Evolutionary conservation across 1,284 basidiomycete genomes (phyloP).

Genomic region (Trametes hirsuta): DNA sequence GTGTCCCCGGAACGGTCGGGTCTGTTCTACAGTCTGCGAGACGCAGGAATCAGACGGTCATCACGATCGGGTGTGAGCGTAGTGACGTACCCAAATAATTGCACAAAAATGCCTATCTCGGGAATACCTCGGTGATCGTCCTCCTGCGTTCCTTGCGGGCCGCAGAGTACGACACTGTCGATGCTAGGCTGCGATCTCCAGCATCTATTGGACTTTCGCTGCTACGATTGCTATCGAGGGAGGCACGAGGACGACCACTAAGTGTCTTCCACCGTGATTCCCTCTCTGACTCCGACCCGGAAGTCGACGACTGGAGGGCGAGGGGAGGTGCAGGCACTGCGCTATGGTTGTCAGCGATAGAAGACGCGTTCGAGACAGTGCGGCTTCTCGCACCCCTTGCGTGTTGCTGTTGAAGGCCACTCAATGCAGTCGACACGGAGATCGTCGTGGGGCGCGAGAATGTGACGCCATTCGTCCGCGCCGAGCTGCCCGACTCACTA

Average conservation of each 20-base stretch:
- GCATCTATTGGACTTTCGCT: slow-evolving; percentile 36
- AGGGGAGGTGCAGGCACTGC: slow-evolving; percentile 21
- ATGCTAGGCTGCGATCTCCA: slow-evolving; percentile 34
- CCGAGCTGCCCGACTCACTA: slow-evolving; percentile 48
- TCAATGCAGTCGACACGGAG: slow-evolving; percentile 53
- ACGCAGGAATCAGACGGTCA: not conserved
- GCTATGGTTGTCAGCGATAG: slow-evolving; percentile 33
- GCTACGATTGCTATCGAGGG: slow-evolving; percentile 46
- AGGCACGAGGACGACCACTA: slow-evolving; percentile 45
- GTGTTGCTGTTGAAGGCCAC: slow-evolving; percentile 56
- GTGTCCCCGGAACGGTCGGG: not conserved
- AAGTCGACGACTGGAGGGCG: slow-evolving; percentile 39
- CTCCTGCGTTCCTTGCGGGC: slow-evolving; percentile 47
- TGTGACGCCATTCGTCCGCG: slow-evolving; percentile 47
- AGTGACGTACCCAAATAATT: slow-evolving; percentile 9
- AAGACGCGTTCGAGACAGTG: slow-evolving; percentile 38
- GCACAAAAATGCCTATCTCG: slow-evolving; percentile 23
- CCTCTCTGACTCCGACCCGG: slow-evolving; percentile 59
- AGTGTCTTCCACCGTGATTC: slow-evolving; percentile 48
- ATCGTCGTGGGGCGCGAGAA: slow-evolving; percentile 63
- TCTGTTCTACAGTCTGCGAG: slow-evolving; percentile 19
- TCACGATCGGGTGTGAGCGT: not conserved
- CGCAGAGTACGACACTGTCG: slow-evolving; percentile 40
- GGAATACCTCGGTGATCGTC: slow-evolving; percentile 55
- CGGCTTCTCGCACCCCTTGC: slow-evolving; percentile 45